Base-by-base conservation (phyloP, 352 stramenopile species). In the Peronospora tabacina region DNA sequence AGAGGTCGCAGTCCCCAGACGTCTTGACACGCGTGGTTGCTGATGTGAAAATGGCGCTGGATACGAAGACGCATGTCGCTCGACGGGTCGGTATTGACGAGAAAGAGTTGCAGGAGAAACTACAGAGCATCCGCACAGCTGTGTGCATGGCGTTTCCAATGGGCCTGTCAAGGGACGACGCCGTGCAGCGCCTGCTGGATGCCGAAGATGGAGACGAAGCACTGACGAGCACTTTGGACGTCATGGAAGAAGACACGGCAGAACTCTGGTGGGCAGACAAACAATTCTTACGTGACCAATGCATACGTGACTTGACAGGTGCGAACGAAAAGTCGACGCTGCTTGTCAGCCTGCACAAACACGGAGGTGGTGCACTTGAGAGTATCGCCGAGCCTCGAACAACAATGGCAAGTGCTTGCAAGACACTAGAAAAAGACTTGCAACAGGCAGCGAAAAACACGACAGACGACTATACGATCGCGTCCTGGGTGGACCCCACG, bases 341-440 rank as follows among this genome's bases (percentile, higher is more conserved):
- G 2, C 73, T 91, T 33, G 76, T 81, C 28, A 97, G 97, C 64
- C 70, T 98, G 38, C 86, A 97, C 61, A 84, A 80, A 32, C 85
- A 91, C 57, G 88, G 85, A 26, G 73, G 56, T 24, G 94, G 95
- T 15, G 81, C 94, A 47, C 95, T 94, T 3, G 79, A 98, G 24
- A 95, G 75, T 44, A 94, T 98, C 55, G 91, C 96, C 17, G 95
- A 98, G 60, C 84, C 91, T 41, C 97, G 98, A 70, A 90, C 92
- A 24, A 98, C 98, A 92, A 97, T 98, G 85, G 91, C 89, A 19
- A 95, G 96, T 52, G 98, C 97, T 67, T 94, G 90, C 44, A 90
- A 90, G 55, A 92, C 93, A 56, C 82, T n/a, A n/a, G n/a, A 96
- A 50, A 81, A 95, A 49, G 81, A 95, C 50, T 44, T 89, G 44